These are phyloP conservation scores for Senecio squalidus DNA, from an alignment of 140 eudicot genomes.

Conservation along the genomic window DNA sequence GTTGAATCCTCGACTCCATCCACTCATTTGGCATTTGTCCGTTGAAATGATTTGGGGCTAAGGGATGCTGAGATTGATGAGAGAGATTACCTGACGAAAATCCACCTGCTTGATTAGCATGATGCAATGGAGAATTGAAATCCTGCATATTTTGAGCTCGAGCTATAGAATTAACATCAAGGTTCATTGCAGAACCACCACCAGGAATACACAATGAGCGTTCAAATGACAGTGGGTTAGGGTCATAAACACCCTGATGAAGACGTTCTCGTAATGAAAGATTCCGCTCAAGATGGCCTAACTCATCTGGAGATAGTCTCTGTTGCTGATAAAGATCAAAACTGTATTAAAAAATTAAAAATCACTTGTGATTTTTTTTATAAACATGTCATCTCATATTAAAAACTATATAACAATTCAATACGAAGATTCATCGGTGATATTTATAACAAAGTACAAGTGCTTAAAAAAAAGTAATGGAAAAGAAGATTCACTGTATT, in stretches of 20 bases:
- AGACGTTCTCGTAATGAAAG: constrained; percentile 59
- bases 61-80: constrained; percentile 40
- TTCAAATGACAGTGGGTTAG: constrained; percentile 48
- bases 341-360: no score
- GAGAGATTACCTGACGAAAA: constrained; percentile 36
- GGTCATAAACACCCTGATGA: constrained; percentile 63
- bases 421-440: no score
- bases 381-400: no score
- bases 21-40: constrained; percentile 55
- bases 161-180: constrained; percentile 40
- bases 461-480: no score
- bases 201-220: constrained; percentile 54
- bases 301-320: constrained; percentile 46
- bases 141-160: constrained; percentile 40
- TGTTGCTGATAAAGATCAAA: constrained; percentile 64
- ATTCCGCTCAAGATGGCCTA: constrained; percentile 56
- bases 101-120: constrained; percentile 49
- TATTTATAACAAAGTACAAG: no score
- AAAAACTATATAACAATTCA: no score
- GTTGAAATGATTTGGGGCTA: constrained; percentile 35
- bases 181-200: constrained; percentile 29
- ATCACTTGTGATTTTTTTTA: no score
- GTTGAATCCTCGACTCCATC: constrained; percentile 75
- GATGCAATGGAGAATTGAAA: constrained; percentile 35
- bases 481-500: no score